These are phyloP conservation scores for Trichoderma asperelloides DNA, from an alignment of 495 filamentous ascomycete genomes.

Conservation along the genomic window DNA sequence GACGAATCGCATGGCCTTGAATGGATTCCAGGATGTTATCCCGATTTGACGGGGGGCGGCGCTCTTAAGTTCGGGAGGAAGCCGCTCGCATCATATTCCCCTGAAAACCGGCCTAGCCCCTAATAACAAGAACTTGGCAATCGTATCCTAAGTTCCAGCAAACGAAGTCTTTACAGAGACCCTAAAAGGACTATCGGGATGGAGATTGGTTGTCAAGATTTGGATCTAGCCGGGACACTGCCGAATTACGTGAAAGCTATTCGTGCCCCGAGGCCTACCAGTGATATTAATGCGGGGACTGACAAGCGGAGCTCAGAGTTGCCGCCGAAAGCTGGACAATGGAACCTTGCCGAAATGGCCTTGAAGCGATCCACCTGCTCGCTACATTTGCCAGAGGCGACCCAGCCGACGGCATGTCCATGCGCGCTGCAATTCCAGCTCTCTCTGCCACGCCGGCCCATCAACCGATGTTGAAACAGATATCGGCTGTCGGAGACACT, in stretches of 20 bases:
- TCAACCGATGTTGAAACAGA: neutral
- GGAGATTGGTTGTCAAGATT: neutral
- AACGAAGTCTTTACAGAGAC: neutral
- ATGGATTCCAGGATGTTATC: neutral
- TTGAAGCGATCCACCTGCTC: neutral
- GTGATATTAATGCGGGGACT: neutral
- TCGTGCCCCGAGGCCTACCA: neutral
- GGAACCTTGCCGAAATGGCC: neutral
- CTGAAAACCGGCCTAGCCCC: neutral
- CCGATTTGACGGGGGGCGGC: neutral
- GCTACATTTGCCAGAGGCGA: neutral
- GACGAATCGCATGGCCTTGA: constrained; percentile 5
- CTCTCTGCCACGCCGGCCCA: neutral
- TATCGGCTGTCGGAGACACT: neutral
- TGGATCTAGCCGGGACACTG: neutral
- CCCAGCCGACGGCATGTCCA: neutral
- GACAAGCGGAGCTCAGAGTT: constrained; percentile 4
- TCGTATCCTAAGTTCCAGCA: neutral
- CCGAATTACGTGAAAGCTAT: neutral
- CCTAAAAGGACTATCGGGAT: neutral
- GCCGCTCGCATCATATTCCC: neutral
- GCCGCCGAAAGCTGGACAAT: neutral
- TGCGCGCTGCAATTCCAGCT: neutral
- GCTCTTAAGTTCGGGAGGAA: constrained; percentile 3
- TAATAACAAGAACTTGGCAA: neutral